Conservation (phyloP, 148 eudicot genomes). For the Amaranthus palmeri region DNA sequence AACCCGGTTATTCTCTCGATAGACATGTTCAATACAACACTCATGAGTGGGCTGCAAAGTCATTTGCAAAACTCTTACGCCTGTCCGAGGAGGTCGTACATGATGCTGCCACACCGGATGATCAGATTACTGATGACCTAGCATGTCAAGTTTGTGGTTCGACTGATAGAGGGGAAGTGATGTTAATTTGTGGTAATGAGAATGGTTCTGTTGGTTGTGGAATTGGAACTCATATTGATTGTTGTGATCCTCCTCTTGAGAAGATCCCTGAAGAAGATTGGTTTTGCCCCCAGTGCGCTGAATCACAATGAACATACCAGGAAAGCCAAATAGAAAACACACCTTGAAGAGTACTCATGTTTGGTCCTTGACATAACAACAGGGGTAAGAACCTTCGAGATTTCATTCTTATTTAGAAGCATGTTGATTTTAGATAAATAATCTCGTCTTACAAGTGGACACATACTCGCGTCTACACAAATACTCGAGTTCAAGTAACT, state of each 20-base stretch:
- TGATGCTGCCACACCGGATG: conserved; percentile 35
- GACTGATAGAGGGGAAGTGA: conserved; percentile 70
- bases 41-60: conserved; percentile 67
- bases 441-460: too few relatives aligned
- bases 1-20: conserved; percentile 80
- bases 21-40: conserved; percentile 74
- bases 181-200: conserved; percentile 84
- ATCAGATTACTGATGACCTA: conserved; percentile 31
- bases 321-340: conserved; percentile 26
- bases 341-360: neutral
- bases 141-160: conserved; percentile 64
- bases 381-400: too few relatives aligned
- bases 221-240: conserved; percentile 68
- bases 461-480: too few relatives aligned
- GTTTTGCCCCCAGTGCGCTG: conserved; percentile 63
- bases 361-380: too few relatives aligned
- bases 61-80: conserved; percentile 44
- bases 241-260: conserved; percentile 79
- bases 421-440: neutral
- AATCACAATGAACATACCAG: conserved; percentile 10
- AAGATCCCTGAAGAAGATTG: conserved; percentile 73
- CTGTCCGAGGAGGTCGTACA: conserved; percentile 42
- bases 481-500: too few relatives aligned
- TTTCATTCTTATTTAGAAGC: too few relatives aligned
- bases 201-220: conserved; percentile 71